Percentiles rank a stretch among this genome's conserved stretches.
Evolutionary conservation across 73 alveolate genomes (phyloP).

Genomic region (Durusdinium trenchii): DNA sequence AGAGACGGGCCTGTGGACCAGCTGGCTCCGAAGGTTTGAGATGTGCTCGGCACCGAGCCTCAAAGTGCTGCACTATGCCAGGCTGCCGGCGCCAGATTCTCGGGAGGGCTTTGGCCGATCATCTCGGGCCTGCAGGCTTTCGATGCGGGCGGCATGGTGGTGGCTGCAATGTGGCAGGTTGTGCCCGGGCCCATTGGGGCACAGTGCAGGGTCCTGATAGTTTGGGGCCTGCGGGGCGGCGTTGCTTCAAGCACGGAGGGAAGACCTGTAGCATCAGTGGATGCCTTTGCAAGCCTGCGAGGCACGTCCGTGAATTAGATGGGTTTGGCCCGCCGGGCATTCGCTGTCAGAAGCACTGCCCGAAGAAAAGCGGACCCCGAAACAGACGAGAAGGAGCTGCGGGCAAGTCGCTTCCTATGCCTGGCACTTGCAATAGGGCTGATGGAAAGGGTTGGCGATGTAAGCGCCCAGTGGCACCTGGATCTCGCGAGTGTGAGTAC

Average conservation of each 20-base stretch:
- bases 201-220: not conserved
- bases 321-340: constrained; percentile 10
- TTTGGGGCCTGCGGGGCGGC: constrained; percentile 7
- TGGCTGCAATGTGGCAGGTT: constrained; percentile 12
- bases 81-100: not conserved
- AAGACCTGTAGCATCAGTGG: not conserved
- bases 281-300: not conserved
- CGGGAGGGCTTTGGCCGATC: not conserved
- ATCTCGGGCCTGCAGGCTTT: not conserved
- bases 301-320: not conserved
- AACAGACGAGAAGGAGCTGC: no score
- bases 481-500: not conserved
- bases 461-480: constrained; percentile 24
- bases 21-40: not conserved
- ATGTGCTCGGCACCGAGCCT: not conserved
- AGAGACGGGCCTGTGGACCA: no score
- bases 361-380: constrained; percentile 18
- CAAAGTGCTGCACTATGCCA: not conserved
- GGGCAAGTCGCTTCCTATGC: not conserved
- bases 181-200: not conserved
- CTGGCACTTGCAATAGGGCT: not conserved
- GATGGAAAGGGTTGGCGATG: constrained; percentile 82
- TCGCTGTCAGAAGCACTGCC: constrained; percentile 30
- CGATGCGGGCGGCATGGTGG: not conserved
- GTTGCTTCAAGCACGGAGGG: constrained; percentile 3